phyloP scores from a whole-genome alignment of 2,329 filamentous ascomycete genomes.

The Triangularia verruculosa region DNA sequence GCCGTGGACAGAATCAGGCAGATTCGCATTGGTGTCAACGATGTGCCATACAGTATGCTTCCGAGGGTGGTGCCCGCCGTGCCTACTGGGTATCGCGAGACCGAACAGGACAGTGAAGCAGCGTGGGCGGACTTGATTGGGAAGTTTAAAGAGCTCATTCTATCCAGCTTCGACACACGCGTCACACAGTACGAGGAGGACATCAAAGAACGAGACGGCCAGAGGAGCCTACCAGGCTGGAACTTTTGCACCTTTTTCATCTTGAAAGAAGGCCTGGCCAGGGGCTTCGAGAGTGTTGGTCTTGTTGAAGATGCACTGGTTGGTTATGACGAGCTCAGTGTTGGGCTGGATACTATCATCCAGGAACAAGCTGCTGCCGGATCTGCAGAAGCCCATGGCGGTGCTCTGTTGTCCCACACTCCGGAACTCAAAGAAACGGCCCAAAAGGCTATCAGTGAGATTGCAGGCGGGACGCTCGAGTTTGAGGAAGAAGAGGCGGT shows the following conservation, averaged over 20 bases:
- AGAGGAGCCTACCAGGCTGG: conserved; percentile 87
- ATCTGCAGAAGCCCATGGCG: conserved; percentile 63
- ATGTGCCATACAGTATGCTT: conserved; percentile 63
- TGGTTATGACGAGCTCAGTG: conserved; percentile 89
- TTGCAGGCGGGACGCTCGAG: conserved; percentile 25
- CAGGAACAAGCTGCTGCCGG: conserved; percentile 65
- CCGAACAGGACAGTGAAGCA: conserved; percentile 71
- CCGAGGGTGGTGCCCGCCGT: conserved; percentile 62
- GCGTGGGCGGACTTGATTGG: conserved; percentile 81
- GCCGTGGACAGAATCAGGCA: conserved; percentile 78
- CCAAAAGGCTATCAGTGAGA: conserved; percentile 47
- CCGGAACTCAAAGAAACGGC: conserved; percentile 66
- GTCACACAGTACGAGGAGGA: conserved; percentile 96
- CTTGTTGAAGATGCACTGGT: conserved; percentile 92
- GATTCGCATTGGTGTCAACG: conserved; percentile 72
- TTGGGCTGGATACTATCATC: conserved; percentile 80
- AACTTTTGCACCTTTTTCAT: conserved; percentile 99
- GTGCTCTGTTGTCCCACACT: conserved; percentile 68
- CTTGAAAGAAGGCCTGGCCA: conserved; percentile 88
- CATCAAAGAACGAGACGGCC: conserved; percentile 88
- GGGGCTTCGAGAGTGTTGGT: conserved; percentile 94
- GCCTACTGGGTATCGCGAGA: conserved; percentile 64
- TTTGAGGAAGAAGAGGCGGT: conserved; percentile 35
- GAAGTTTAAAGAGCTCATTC: conserved; percentile 83
- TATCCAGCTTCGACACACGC: conserved; percentile 84